These are phyloP conservation scores for Trichoderma arundinaceum DNA, from an alignment of 2,329 filamentous ascomycete genomes.

Conservation along the genomic window DNA sequence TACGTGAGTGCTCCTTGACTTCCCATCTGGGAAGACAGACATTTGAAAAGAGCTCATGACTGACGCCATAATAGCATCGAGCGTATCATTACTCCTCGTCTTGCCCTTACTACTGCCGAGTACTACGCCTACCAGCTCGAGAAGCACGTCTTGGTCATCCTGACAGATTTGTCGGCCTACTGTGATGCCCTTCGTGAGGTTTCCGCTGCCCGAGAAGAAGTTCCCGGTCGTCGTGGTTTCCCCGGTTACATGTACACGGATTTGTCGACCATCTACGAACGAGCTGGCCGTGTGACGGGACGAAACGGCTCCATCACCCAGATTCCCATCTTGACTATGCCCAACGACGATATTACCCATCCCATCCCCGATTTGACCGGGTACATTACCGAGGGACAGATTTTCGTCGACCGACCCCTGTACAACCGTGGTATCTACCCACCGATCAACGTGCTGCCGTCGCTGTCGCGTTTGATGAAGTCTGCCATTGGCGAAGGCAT, in stretches of 20 bases:
- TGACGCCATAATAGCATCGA: slow-evolving; percentile 71
- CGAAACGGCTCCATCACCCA: slow-evolving; percentile 99
- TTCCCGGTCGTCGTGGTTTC: slow-evolving; percentile 98
- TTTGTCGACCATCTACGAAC: slow-evolving; percentile 99
- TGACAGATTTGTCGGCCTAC: slow-evolving; percentile 97
- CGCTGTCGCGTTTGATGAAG: slow-evolving; percentile 99
- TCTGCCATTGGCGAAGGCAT: slow-evolving; percentile 97
- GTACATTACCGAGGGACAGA: slow-evolving; percentile 99
- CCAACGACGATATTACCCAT: slow-evolving; percentile 99
- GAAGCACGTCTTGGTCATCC: slow-evolving; percentile 98
- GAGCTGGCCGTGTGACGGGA: slow-evolving; percentile 94
- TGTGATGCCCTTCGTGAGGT: slow-evolving; percentile 99
- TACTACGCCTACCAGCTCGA: slow-evolving; percentile 99
- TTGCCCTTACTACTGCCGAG: slow-evolving; percentile 96
- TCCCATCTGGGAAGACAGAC: not conserved
- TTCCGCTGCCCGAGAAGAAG: slow-evolving; percentile 96
- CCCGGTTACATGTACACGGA: slow-evolving; percentile 99
- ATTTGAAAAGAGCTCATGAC: not conserved
- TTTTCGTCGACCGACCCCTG: slow-evolving; percentile 92
- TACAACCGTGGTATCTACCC: slow-evolving; percentile 98
- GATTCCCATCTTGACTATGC: slow-evolving; percentile 99
- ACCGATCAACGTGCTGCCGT: slow-evolving; percentile 97
- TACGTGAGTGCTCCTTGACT: slow-evolving; percentile 67
- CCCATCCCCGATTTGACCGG: slow-evolving; percentile 98
- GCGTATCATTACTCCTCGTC: slow-evolving; percentile 98